These are phyloP conservation scores for Metschnikowia sp. DNA, from an alignment of 805 yeast genomes.

Conservation along the genomic window DNA sequence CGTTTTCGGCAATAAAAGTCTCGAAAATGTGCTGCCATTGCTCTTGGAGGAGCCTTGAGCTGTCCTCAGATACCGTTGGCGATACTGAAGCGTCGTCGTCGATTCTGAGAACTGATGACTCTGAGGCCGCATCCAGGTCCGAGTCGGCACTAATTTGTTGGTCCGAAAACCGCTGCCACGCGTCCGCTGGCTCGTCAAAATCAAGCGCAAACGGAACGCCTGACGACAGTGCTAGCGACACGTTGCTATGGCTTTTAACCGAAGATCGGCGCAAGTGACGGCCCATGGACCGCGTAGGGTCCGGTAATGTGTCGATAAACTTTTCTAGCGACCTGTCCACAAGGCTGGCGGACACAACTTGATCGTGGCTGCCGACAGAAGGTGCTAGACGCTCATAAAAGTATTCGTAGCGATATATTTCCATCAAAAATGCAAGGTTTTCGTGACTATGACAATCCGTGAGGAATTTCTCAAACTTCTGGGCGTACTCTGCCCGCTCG, in stretches of 20 bases:
- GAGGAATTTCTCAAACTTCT: slow-evolving; percentile 33
- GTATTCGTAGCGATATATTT: slow-evolving; percentile 45
- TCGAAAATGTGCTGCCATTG: slow-evolving; percentile 40
- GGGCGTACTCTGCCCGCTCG: slow-evolving; percentile 17
- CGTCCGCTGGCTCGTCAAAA: slow-evolving; percentile 23
- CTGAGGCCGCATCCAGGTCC: not conserved
- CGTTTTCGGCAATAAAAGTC: slow-evolving; percentile 38
- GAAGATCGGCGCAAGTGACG: slow-evolving; percentile 3
- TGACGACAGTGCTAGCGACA: slow-evolving; percentile 3
- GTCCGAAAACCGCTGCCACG: not conserved
- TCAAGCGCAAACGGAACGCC: slow-evolving; percentile 20
- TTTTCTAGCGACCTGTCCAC: slow-evolving; percentile 13
- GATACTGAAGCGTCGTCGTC: too few species aligned
- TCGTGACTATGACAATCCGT: slow-evolving; percentile 42
- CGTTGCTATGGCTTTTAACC: slow-evolving; percentile 7
- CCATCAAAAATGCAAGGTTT: slow-evolving; percentile 43
- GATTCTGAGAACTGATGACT: too few species aligned
- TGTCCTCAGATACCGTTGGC: not conserved
- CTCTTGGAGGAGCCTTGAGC: slow-evolving; percentile 4
- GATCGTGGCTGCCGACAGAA: not conserved
- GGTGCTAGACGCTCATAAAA: slow-evolving; percentile 31
- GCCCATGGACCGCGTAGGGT: slow-evolving; percentile 10
- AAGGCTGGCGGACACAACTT: slow-evolving; percentile 5
- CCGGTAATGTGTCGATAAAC: slow-evolving; percentile 14
- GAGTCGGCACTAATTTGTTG: not conserved